A percentile compares a stretch with the other conserved stretches of the same genome.
These are phyloP conservation scores for Malassezia brasiliensis DNA, from an alignment of 1,284 basidiomycete genomes.

Conservation along the genomic window DNA sequence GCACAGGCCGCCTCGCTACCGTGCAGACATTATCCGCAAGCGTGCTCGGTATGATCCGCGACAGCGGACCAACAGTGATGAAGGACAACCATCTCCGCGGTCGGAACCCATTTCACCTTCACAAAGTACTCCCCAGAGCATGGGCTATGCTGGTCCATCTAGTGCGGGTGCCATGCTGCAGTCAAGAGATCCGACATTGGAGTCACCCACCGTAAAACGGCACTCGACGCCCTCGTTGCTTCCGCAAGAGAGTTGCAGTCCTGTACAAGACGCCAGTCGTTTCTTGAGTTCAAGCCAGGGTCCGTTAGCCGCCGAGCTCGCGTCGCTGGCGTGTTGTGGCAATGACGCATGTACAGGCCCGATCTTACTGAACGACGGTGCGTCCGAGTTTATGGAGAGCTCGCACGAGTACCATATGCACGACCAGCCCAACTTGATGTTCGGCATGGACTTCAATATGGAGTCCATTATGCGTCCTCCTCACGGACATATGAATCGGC, in stretches of 20 bases:
- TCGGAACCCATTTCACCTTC: background rate
- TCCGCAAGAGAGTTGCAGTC: background rate
- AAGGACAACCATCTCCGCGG: background rate
- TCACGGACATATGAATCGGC: background rate
- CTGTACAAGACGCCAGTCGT: conserved; percentile 1
- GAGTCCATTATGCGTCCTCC: background rate
- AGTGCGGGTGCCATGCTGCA: background rate
- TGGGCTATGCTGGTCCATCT: background rate
- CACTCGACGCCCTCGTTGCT: background rate
- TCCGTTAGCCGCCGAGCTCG: background rate
- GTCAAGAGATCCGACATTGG: background rate
- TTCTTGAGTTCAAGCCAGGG: conserved; percentile 8
- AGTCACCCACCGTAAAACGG: background rate
- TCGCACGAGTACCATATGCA: background rate
- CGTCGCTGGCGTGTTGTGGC: conserved; percentile 12
- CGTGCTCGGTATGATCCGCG: conserved; percentile 32
- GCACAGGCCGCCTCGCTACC: conserved; percentile 36
- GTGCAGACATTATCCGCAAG: conserved; percentile 44
- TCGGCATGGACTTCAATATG: background rate
- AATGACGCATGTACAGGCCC: conserved; percentile 11
- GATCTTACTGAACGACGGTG: conserved; percentile 7
- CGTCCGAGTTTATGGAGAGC: background rate
- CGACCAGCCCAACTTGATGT: background rate
- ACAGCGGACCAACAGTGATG: background rate
- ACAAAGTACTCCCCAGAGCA: background rate